Percentiles rank a stretch among this genome's conserved stretches.
Conservation (phyloP, 192 early-diverging fungal species). For the Coemansia sp. region DNA sequence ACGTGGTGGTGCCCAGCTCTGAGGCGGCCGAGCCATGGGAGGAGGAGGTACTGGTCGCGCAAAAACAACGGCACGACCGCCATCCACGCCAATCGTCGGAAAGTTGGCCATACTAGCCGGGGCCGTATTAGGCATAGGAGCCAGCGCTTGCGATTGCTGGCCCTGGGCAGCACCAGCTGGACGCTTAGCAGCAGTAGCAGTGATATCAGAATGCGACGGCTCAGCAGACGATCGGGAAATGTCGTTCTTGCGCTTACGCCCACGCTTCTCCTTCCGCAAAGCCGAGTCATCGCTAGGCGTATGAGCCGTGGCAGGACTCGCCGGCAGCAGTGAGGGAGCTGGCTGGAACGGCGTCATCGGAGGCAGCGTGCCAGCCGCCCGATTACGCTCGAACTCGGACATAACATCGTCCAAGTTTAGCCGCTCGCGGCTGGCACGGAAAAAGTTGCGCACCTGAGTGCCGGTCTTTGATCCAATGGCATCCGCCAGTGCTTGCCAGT, state of each 20-base stretch:
- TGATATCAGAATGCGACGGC: neutral
- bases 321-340: neutral
- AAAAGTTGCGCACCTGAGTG: constrained; percentile 85
- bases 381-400: constrained; percentile 40
- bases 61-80: constrained; percentile 40
- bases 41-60: constrained; percentile 11
- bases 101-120: constrained; percentile 38
- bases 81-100: constrained; percentile 49
- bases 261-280: constrained; percentile 33
- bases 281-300: constrained; percentile 8
- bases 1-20: constrained; percentile 1
- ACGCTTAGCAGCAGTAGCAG: neutral
- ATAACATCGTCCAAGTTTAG: constrained; percentile 53
- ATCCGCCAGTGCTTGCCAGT: constrained; percentile 78
- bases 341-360: constrained; percentile 27
- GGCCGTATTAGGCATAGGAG: constrained; percentile 24
- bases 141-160: neutral
- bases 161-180: neutral
- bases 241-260: constrained; percentile 48
- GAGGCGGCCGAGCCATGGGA: neutral
- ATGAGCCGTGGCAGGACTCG: constrained; percentile 4
- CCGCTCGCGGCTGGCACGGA: constrained; percentile 62
- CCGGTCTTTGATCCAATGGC: constrained; percentile 75
- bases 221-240: constrained; percentile 8
- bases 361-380: constrained; percentile 29